A percentile compares a stretch with the other conserved stretches of the same genome.
phyloP scores from a whole-genome alignment of 2,329 filamentous ascomycete species.

The Penicillium concentricum region DNA sequence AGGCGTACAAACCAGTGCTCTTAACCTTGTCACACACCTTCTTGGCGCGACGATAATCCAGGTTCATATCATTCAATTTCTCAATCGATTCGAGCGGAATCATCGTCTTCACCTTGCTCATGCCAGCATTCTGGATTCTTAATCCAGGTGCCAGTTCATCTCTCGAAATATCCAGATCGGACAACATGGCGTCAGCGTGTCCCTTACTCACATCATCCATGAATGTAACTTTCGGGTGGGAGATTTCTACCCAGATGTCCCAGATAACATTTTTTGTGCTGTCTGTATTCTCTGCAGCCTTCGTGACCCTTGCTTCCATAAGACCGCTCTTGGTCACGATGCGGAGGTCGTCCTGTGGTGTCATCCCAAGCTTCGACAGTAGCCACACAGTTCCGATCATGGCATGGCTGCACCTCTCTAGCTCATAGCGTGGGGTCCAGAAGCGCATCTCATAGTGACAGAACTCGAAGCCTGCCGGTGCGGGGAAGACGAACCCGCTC shows the following conservation, averaged over 20 bases:
- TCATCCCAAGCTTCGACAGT: conserved; percentile 3
- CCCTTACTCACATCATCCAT: background rate
- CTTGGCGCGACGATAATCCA: background rate
- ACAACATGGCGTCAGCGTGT: background rate
- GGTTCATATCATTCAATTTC: background rate
- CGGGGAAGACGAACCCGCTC: background rate
- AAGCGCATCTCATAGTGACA: background rate
- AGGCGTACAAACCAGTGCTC: conserved; percentile 9
- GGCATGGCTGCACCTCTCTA: conserved; percentile 1
- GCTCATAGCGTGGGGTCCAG: background rate
- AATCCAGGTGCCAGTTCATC: background rate
- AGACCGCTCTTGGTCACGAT: conserved; percentile 5
- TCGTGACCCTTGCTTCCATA: conserved; percentile 1
- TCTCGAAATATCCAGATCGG: background rate
- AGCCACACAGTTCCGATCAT: conserved; percentile 16
- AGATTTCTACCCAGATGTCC: background rate
- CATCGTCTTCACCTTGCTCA: conserved; percentile 3
- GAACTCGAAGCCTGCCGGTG: background rate
- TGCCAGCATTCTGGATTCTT: conserved; percentile 3
- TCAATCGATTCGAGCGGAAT: conserved; percentile 1
- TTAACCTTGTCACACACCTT: conserved; percentile 2
- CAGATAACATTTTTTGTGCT: background rate
- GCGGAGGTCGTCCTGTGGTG: background rate
- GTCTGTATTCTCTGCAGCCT: background rate
- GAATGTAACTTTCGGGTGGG: background rate